Evolutionary conservation across 164 flowering plant species (phyloP).

Genomic region (Platanus orientalis): DNA sequence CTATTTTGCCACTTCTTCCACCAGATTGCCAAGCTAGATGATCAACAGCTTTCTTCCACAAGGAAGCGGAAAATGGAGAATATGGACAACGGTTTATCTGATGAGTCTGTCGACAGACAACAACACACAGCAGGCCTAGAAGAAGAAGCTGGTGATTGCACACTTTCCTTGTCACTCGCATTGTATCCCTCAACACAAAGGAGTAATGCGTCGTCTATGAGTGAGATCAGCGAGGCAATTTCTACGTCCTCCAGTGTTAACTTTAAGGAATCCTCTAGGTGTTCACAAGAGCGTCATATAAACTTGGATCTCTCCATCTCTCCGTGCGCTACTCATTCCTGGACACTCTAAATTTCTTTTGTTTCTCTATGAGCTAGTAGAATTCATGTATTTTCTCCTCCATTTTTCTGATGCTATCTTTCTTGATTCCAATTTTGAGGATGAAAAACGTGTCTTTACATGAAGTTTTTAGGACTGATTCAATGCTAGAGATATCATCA

Average conservation of each 20-base stretch:
- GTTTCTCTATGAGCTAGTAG: not conserved
- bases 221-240: constrained; percentile 52
- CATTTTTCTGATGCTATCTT: too few relatives aligned
- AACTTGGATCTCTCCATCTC: constrained; percentile 31
- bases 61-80: constrained; percentile 6
- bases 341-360: not conserved
- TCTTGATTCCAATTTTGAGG: too few relatives aligned
- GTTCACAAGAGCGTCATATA: constrained; percentile 16
- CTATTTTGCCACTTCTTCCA: too few relatives aligned
- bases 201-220: constrained; percentile 33
- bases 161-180: constrained; percentile 48
- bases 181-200: constrained; percentile 33
- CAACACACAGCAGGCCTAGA: constrained; percentile 14
- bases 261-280: constrained; percentile 26
- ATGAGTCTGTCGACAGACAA: not conserved
- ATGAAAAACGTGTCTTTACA: too few relatives aligned
- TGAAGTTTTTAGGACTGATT: too few relatives aligned
- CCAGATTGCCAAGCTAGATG: constrained; percentile 15
- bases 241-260: constrained; percentile 32
- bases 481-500: too few relatives aligned
- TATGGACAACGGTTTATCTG: not conserved
- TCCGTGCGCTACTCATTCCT: constrained; percentile 7
- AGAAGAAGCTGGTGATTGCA: constrained; percentile 22
- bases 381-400: not conserved
- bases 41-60: constrained; percentile 1